Conservation (phyloP, 2,329 filamentous ascomycete genomes). For the Chlorencoelia australis region DNA sequence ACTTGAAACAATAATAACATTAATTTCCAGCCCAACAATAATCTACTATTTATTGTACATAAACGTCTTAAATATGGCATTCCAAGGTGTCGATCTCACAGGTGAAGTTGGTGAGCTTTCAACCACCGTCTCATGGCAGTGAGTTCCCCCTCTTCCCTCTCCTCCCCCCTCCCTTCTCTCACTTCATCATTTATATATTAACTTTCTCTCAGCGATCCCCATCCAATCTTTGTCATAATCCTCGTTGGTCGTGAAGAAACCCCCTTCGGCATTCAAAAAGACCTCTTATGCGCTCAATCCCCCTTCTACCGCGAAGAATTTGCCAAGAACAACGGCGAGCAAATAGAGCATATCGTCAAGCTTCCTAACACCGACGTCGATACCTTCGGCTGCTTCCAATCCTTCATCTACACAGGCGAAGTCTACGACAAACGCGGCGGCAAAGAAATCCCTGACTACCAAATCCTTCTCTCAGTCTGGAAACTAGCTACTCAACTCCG, state of each 20-base stretch:
- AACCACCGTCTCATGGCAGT: constrained; percentile 23
- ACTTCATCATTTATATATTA: constrained; percentile 1
- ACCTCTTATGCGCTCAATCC: constrained; percentile 22
- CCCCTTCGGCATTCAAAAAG: constrained; percentile 24
- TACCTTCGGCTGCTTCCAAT: constrained; percentile 24
- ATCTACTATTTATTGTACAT: no score
- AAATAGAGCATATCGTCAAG: constrained; percentile 20
- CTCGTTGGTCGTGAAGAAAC: constrained; percentile 22
- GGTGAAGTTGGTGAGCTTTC: constrained; percentile 15
- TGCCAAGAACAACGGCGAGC: constrained; percentile 8
- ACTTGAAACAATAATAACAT: no score
- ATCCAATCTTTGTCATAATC: constrained; percentile 23
- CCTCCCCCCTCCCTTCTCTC: background rate
- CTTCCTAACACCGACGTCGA: constrained; percentile 18
- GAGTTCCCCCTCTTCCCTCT: no score
- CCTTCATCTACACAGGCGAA: constrained; percentile 23
- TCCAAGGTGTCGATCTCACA: constrained; percentile 18
- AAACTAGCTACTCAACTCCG: constrained; percentile 21
- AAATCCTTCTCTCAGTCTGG: constrained; percentile 21
- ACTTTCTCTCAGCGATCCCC: constrained; percentile 15
- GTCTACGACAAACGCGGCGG: constrained; percentile 19
- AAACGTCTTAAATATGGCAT: no score
- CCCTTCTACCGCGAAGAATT: constrained; percentile 22
- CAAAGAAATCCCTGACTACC: constrained; percentile 20
- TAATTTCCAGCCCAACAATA: no score